These are phyloP conservation scores for Albifimbria verrucaria DNA, from an alignment of 2,329 filamentous ascomycete genomes.

Conservation along the genomic window DNA sequence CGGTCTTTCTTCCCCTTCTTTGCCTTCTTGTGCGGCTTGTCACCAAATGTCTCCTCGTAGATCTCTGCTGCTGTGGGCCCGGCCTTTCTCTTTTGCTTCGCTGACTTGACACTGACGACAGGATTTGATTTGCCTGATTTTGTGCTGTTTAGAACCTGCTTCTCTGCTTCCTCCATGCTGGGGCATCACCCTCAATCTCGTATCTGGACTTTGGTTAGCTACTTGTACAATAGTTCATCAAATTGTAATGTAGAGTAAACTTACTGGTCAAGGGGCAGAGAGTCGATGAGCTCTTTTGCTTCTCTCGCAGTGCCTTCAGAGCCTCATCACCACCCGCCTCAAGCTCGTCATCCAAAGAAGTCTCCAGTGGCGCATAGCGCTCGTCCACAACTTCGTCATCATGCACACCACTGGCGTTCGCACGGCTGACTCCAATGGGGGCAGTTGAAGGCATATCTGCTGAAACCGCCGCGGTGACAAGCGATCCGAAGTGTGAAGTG, in stretches of 20 bases:
- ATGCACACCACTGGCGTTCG: constrained; percentile 60
- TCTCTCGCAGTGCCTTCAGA: constrained; percentile 65
- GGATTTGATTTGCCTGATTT: constrained; percentile 55
- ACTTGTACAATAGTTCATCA: neutral
- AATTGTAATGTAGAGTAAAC: constrained; percentile 6
- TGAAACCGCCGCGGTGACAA: constrained; percentile 72
- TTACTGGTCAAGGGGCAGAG: constrained; percentile 75
- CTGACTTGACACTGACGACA: constrained; percentile 79
- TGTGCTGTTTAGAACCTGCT: constrained; percentile 61
- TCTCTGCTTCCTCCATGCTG: constrained; percentile 69
- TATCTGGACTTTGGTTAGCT: constrained; percentile 41
- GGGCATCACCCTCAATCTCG: constrained; percentile 60
- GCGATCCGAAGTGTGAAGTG: constrained; percentile 68
- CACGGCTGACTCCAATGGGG: constrained; percentile 55
- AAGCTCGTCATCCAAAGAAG: constrained; percentile 75
- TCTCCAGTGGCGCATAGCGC: constrained; percentile 68
- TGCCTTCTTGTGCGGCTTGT: constrained; percentile 55
- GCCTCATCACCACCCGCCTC: constrained; percentile 79
- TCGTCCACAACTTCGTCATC: constrained; percentile 66
- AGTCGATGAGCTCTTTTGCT: constrained; percentile 88
- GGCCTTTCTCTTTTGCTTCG: constrained; percentile 73
- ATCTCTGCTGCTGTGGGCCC: constrained; percentile 56
- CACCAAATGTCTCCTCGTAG: constrained; percentile 58
- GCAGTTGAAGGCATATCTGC: constrained; percentile 60
- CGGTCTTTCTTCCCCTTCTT: constrained; percentile 37